Evolutionary conservation across 83 land plant genomes (phyloP), one percentile per base, ranked within the genome.

Genomic region (Picea abies): DNA sequence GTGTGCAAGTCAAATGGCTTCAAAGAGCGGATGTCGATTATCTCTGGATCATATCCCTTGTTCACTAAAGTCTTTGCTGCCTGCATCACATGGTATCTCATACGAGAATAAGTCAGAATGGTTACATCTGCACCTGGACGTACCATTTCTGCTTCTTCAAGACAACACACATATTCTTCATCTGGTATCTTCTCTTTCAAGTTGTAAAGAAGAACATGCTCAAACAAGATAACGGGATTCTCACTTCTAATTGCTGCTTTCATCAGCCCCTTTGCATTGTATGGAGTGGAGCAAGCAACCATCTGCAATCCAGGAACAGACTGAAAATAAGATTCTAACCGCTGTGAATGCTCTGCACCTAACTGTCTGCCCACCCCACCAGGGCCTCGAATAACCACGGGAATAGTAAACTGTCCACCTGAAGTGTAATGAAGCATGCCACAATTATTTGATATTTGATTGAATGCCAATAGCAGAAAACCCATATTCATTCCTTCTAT

Each of bases 381-480:
- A 37, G 99, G 99, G 11, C 99, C 99, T 47, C 99, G 83, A 64
- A 96, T 96, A 37, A 96, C 99, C 1, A 88, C 71, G 5, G 99
- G 97, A 26, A 96, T 96, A 3, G 76, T 94, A 82, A 96, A 96
- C 84, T 96, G 99, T 6, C 99, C 99, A 23, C 99, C 99, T 37
- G 99, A 96, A 19, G 99, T 94, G 86, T 96, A 96, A 84, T 94
- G 99, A 22, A 96, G 96, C 99, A 96, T 96, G 17, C 99, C 99
- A 89, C 97, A 94, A 81, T 96, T 96, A 87, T 96, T 94, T 17
- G 99, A 93, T 67, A 96, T 96, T 80, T 96, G 97, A 79, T 96
- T 96, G 82, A 83, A 96, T 25, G 97, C 99, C 14, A 96, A 77
- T 73, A 96, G 92, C 39, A 96, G 92, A 82, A 96, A 96, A 16